These are phyloP conservation scores for Serendipita indica DNA, from an alignment of 768 basidiomycete genomes.

Conservation along the genomic window DNA sequence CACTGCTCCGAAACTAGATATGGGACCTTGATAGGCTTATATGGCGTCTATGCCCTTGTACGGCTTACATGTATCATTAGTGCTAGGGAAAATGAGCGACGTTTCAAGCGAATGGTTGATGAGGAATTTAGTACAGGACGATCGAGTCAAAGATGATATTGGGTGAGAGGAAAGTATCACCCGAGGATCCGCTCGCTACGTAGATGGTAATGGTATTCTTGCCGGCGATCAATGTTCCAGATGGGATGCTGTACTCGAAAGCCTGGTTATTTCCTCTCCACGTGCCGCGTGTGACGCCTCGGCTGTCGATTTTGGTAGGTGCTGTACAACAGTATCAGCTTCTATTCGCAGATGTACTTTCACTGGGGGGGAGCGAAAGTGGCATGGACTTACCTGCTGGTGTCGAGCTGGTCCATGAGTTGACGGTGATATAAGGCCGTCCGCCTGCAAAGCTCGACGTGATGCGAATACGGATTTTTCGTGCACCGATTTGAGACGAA, in stretches of 20 bases:
- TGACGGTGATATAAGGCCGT: slow-evolving; percentile 32
- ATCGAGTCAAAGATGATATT: slow-evolving; percentile 29
- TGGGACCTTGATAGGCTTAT: not conserved
- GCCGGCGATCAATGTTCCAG: slow-evolving; percentile 28
- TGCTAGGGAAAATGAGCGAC: not conserved
- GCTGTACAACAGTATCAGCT: too few relatives aligned
- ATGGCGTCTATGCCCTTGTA: not conserved
- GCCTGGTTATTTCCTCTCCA: slow-evolving; percentile 26
- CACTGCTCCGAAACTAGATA: not conserved
- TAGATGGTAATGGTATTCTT: slow-evolving; percentile 31
- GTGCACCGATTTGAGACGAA: slow-evolving; percentile 29
- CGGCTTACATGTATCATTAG: not conserved
- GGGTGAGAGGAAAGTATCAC: slow-evolving; percentile 31
- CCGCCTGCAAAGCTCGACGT: slow-evolving; percentile 35
- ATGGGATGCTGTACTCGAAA: not conserved
- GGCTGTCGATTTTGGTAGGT: slow-evolving; percentile 28
- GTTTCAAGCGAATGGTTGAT: not conserved
- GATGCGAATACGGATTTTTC: slow-evolving; percentile 33
- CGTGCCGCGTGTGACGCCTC: slow-evolving; percentile 38
- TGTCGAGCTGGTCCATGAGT: slow-evolving; percentile 29
- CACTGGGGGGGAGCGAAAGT: too few relatives aligned
- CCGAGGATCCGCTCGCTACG: slow-evolving; percentile 31
- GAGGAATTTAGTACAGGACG: slow-evolving; percentile 15
- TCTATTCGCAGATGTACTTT: too few relatives aligned
- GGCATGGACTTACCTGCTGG: slow-evolving; percentile 27